Percentiles rank a stretch among this genome's conserved stretches.
Evolutionary conservation across 768 basidiomycete species (phyloP).

Genomic region (Hortiboletus campestris): DNA sequence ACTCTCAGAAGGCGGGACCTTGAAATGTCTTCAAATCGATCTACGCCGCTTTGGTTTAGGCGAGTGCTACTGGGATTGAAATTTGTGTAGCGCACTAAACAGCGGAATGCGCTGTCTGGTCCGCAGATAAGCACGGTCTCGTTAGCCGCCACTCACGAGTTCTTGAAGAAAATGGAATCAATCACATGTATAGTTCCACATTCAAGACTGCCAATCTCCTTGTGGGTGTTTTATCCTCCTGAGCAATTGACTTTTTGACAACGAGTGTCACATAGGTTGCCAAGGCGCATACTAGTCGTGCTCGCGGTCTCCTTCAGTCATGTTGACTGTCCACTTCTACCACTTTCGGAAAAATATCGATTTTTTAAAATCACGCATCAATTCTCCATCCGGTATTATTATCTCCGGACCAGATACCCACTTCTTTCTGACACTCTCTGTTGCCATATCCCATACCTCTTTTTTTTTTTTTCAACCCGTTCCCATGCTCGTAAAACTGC

Average conservation of each 20-base stretch:
- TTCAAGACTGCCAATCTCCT: slow-evolving; percentile 79
- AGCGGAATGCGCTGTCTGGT: slow-evolving; percentile 2
- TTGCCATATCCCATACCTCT: background rate
- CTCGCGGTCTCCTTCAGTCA: slow-evolving; percentile 54
- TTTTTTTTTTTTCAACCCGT: background rate
- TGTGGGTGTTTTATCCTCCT: slow-evolving; percentile 37
- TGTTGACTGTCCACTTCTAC: slow-evolving; percentile 39
- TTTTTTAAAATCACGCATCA: background rate
- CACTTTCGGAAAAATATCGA: background rate
- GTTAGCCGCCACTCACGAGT: slow-evolving; percentile 75
- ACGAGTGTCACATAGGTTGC: slow-evolving; percentile 42
- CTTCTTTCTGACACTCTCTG: background rate
- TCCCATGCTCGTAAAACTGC: background rate
- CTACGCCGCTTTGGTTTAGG: slow-evolving; percentile 69
- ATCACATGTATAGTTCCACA: slow-evolving; percentile 85
- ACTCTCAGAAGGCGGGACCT: slow-evolving; percentile 36
- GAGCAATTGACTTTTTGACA: background rate
- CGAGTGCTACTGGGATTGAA: slow-evolving; percentile 29
- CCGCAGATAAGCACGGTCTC: slow-evolving; percentile 70
- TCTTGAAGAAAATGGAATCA: slow-evolving; percentile 69
- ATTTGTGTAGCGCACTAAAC: background rate
- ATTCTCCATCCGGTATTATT: slow-evolving; percentile 2
- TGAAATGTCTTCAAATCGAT: slow-evolving; percentile 77
- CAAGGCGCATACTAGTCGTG: slow-evolving; percentile 54
- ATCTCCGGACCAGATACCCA: slow-evolving; percentile 21